These are phyloP conservation scores for Carex littledalei DNA, from an alignment of 176 grass and related monocot species.

Conservation along the genomic window DNA sequence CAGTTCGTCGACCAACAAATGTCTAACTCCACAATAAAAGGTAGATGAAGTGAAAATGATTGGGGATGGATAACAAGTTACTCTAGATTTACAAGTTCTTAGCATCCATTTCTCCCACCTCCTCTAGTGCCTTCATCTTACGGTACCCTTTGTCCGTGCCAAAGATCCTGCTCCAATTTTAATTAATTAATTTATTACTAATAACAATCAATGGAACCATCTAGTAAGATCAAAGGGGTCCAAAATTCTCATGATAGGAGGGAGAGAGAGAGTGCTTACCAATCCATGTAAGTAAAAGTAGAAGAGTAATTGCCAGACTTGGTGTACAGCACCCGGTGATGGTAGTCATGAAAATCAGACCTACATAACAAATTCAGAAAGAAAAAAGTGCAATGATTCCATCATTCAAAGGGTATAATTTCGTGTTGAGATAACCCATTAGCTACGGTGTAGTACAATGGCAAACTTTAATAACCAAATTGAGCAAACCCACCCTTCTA, in stretches of 20 bases:
- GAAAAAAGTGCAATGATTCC: background rate
- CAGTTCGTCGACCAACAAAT: slow-evolving; percentile 1
- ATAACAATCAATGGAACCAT: background rate
- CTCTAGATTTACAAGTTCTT: slow-evolving; percentile 39
- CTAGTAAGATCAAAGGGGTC: background rate
- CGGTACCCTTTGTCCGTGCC: slow-evolving; percentile 78
- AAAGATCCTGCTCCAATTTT: slow-evolving; percentile 49
- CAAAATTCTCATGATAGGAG: background rate
- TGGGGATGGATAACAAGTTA: background rate
- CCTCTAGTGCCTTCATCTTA: slow-evolving; percentile 49
- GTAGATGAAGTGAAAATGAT: background rate
- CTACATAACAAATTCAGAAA: slow-evolving; percentile 30
- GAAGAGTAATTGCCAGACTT: slow-evolving; percentile 83
- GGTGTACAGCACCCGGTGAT: slow-evolving; percentile 86
- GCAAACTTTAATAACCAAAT: background rate
- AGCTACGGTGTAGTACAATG: background rate
- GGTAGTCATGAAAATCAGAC: slow-evolving; percentile 78
- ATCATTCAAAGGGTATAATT: background rate
- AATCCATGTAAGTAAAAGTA: slow-evolving; percentile 97
- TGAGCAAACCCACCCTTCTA: background rate
- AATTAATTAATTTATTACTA: background rate
- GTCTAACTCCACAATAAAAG: slow-evolving; percentile 1
- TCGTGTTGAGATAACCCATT: background rate
- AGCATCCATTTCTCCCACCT: slow-evolving; percentile 20
- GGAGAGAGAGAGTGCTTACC: slow-evolving; percentile 33